Evolutionary conservation across 768 basidiomycete genomes (phyloP), one percentile per base, ranked within the genome.

Genomic region (Mycena polygramma): DNA sequence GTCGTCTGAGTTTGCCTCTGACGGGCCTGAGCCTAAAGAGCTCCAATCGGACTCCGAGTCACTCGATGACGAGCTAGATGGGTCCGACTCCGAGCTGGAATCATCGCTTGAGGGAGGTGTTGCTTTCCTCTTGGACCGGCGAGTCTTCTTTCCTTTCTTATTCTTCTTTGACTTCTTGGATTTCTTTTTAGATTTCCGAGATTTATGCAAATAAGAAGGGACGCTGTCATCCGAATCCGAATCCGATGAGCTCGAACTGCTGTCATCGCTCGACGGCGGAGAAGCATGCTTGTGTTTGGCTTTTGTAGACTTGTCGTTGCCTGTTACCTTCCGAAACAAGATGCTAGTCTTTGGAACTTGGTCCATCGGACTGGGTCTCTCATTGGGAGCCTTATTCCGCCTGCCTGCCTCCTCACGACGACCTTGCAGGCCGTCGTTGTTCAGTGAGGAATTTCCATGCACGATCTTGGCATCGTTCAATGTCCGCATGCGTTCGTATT

Each of bases 81-180:
- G n/a, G 6, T 52, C 67, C n/a, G 67, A 41, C 37, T 68, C 51
- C 26, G 37, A 51, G 35, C 59, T 60, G n/a, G 37, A 57, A 22
- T 57, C 55, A 15, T 57, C 39, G 15, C 55, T 57, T 1, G 55
- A 41, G 15, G 55, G 55, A 35, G 59, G 46, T 10, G 59, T 20
- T n/a, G n/a, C n/a, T n/a, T n/a, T n/a, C 7, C 19, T 26, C 6
- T 43, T 36, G 19, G 15, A 22, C 54, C 17, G 37, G 13, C 19
- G 36, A 9, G 15, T 57, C 35, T 57, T 57, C 10, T 37, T 36
- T 5, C 17, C 54, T 22, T 49, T 36, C 35, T 49, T 48, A 10
- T 17, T n/a, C 35, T 49, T 59, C 15, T 35, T 45, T 2, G 58
- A 26, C 24, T 59, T 60, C 26, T 60, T 60, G 39, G 55, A 39